Percentiles rank a stretch among this genome's conserved stretches.
These are phyloP conservation scores for Biscutella laevigata DNA, from an alignment of 441 rosid species.

Conservation along the genomic window DNA sequence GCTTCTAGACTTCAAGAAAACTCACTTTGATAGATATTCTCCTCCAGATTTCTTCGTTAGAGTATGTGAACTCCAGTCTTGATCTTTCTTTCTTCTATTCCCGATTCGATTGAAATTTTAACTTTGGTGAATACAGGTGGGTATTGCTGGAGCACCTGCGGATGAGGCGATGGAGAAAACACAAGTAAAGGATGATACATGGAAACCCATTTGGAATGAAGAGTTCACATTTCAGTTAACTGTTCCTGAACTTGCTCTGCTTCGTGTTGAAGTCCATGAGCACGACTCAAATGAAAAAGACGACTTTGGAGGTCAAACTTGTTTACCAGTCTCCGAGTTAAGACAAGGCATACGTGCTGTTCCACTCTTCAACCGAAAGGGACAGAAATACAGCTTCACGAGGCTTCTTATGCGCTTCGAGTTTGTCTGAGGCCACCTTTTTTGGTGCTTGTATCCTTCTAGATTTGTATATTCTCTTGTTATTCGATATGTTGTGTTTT, in stretches of 20 bases:
- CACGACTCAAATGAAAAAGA: slow-evolving; percentile 34
- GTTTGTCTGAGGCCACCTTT: slow-evolving; percentile 27
- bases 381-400: slow-evolving; percentile 24
- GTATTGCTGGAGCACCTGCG: slow-evolving; percentile 42
- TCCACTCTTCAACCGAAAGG: slow-evolving; percentile 34
- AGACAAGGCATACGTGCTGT: slow-evolving; percentile 38
- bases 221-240: slow-evolving; percentile 35
- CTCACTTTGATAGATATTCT: slow-evolving; percentile 39
- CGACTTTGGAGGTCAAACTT: slow-evolving; percentile 48
- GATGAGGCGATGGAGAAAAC: slow-evolving; percentile 36
- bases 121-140: slow-evolving; percentile 24
- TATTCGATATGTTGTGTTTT: not conserved
- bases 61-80: slow-evolving; percentile 24
- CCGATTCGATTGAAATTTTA: not conserved
- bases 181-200: slow-evolving; percentile 24
- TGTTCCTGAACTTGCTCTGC: slow-evolving; percentile 43
- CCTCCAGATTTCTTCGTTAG: slow-evolving; percentile 41
- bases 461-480: not conserved
- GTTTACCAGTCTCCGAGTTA: slow-evolving; percentile 40
- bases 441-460: slow-evolving; percentile 20
- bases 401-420: slow-evolving; percentile 47
- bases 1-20: slow-evolving; percentile 38
- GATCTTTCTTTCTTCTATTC: not conserved
- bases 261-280: slow-evolving; percentile 40
- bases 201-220: slow-evolving; percentile 46